Evolutionary conservation across 225 moss, liverwort and hornwort genomes (phyloP).

Genomic region (Physcomitrium patens): DNA sequence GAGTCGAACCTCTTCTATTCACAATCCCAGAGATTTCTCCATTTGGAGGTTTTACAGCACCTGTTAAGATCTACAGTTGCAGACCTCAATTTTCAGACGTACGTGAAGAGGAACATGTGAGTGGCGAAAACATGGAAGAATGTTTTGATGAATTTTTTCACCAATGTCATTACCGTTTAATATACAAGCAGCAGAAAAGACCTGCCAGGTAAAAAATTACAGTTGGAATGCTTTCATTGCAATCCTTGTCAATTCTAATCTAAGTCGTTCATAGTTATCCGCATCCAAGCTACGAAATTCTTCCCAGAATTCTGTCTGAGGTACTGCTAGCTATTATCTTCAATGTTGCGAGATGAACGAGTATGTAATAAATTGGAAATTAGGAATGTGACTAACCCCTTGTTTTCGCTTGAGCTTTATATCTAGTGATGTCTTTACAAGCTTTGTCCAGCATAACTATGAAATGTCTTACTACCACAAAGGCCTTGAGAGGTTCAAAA

Average conservation of each 20-base stretch:
- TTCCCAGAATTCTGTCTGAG: too few relatives aligned
- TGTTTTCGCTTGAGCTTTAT: slow-evolving; percentile 4
- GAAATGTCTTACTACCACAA: slow-evolving; percentile 69
- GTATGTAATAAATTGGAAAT: too few relatives aligned
- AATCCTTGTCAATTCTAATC: neutral
- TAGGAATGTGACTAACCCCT: neutral
- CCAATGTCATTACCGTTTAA: neutral
- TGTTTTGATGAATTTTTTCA: neutral
- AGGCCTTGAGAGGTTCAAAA: slow-evolving; percentile 60
- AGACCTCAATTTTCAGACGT: too few relatives aligned
- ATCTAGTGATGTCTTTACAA: slow-evolving; percentile 57
- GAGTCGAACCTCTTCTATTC: too few relatives aligned
- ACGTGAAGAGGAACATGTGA: too few relatives aligned
- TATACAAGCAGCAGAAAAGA: slow-evolving; percentile 1
- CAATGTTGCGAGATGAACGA: too few relatives aligned
- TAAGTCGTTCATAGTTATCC: too few relatives aligned
- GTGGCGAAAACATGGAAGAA: slow-evolving; percentile 4
- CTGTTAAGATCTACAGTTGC: too few relatives aligned
- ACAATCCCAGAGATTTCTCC: too few relatives aligned
- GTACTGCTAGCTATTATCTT: too few relatives aligned
- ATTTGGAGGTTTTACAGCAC: too few relatives aligned
- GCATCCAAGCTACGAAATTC: too few relatives aligned
- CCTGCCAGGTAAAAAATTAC: neutral
- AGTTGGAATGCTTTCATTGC: slow-evolving; percentile 15
- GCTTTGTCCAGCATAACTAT: slow-evolving; percentile 64